A percentile compares a stretch with the other conserved stretches of the same genome.
Evolutionary conservation across 257 asterid genomes (phyloP).

Genomic region (Nicotiana otophora): DNA sequence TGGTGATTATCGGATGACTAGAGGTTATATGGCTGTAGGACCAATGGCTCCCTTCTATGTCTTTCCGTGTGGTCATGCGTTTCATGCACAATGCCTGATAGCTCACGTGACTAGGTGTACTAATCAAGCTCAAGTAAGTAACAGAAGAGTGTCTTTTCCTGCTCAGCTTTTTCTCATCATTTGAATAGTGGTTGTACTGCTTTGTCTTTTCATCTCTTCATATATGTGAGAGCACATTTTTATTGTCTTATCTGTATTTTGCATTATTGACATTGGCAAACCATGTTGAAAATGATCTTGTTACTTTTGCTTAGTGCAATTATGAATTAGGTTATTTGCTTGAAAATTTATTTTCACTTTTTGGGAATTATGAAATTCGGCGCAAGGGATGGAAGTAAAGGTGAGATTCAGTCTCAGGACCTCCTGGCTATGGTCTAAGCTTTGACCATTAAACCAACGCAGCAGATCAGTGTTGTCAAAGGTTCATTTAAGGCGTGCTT

Average conservation of each 20-base stretch:
- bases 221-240: background rate
- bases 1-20: slow-evolving; percentile 59
- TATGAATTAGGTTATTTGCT: background rate
- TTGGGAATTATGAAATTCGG: background rate
- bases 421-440: background rate
- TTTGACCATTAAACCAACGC: background rate
- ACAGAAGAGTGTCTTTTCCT: slow-evolving; percentile 10
- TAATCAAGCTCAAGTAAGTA: slow-evolving; percentile 73
- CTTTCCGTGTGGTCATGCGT: slow-evolving; percentile 96
- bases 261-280: background rate
- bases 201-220: background rate
- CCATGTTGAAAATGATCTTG: background rate
- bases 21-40: slow-evolving; percentile 71
- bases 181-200: slow-evolving; percentile 3
- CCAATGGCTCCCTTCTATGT: slow-evolving; percentile 94
- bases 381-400: background rate
- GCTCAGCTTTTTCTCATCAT: slow-evolving; percentile 10
- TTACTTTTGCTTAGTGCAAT: background rate
- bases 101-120: slow-evolving; percentile 90
- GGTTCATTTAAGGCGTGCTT: too few relatives aligned
- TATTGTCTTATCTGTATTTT: background rate
- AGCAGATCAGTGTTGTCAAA: background rate
- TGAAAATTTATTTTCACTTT: background rate
- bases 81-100: slow-evolving; percentile 88
- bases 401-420: background rate